phyloP scores from a whole-genome alignment of 352 stramenopile genomes.

The Globisporangium perplexum region DNA sequence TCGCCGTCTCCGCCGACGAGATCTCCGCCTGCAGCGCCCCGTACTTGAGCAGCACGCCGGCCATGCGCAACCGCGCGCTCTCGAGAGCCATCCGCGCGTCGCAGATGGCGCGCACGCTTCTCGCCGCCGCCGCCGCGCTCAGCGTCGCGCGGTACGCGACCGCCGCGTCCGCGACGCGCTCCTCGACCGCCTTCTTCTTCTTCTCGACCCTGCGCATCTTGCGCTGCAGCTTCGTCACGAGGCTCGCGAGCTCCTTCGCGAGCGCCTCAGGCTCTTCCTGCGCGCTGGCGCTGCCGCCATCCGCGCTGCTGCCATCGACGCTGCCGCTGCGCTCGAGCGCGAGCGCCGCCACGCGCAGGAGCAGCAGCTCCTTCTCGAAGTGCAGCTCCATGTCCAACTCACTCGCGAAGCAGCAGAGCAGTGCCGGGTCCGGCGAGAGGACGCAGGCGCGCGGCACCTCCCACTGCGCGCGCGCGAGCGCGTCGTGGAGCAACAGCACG shows the following conservation, averaged over 20 bases:
- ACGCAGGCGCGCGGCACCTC: slow-evolving; percentile 5
- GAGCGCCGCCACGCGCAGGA: slow-evolving; percentile 23
- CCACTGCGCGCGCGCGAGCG: slow-evolving; percentile 18
- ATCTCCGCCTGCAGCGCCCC: slow-evolving; percentile 19
- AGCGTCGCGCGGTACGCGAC: slow-evolving; percentile 24
- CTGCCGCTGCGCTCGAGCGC: slow-evolving; percentile 1
- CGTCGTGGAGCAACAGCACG: slow-evolving; percentile 29
- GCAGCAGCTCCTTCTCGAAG: slow-evolving; percentile 39
- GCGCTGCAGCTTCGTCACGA: slow-evolving; percentile 30
- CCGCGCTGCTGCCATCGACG: no score
- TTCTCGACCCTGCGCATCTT: slow-evolving; percentile 57
- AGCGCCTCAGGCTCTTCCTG: slow-evolving; percentile 2
- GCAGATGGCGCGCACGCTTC: slow-evolving; percentile 23
- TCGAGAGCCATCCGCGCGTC: slow-evolving; percentile 29
- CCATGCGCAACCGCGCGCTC: slow-evolving; percentile 23
- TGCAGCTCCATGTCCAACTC: slow-evolving; percentile 38
- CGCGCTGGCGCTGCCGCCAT: not conserved
- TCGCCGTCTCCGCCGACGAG: slow-evolving; percentile 14
- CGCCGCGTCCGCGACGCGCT: slow-evolving; percentile 24
- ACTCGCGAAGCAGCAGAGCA: slow-evolving; percentile 41
- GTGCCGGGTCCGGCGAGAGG: slow-evolving; percentile 4
- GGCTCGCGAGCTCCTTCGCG: slow-evolving; percentile 11
- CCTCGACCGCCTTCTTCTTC: slow-evolving; percentile 27
- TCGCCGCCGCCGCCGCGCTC: not conserved
- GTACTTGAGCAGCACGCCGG: slow-evolving; percentile 30